These are phyloP conservation scores for Ailanthus altissimus DNA, from an alignment of 345 rosid genomes.

Conservation along the genomic window DNA sequence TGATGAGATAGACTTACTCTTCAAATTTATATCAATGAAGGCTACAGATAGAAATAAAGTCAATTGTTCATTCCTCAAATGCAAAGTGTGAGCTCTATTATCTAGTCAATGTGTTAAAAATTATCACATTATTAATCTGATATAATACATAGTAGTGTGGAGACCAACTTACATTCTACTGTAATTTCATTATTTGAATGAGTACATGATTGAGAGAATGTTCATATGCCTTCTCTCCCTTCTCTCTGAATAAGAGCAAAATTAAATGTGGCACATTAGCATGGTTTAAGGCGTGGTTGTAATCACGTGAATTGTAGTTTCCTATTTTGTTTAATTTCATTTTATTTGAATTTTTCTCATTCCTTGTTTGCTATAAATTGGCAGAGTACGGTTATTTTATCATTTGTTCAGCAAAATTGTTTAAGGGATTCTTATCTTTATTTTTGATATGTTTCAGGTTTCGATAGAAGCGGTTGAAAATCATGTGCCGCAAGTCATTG, in stretches of 20 bases:
- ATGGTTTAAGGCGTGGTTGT: neutral
- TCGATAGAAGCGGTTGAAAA: constrained; percentile 90
- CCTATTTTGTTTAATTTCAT: neutral
- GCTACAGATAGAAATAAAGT: neutral
- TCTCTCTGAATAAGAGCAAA: neutral
- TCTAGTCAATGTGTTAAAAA: neutral
- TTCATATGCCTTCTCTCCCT: neutral
- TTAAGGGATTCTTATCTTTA: neutral
- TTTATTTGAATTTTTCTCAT: neutral
- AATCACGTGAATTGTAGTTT: neutral
- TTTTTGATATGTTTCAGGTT: constrained; percentile 47
- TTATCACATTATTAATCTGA: neutral
- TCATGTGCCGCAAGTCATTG: constrained; percentile 96
- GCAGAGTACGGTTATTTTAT: neutral
- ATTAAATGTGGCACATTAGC: neutral
- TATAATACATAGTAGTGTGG: neutral
- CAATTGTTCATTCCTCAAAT: neutral
- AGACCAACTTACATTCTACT: neutral
- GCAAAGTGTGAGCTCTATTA: neutral
- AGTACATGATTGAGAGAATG: neutral
- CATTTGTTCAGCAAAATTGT: neutral
- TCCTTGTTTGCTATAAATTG: neutral
- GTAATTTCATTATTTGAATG: neutral
- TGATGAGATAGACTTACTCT: neutral
- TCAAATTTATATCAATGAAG: neutral